These are phyloP conservation scores for Cercospora zeae-maydis DNA, from an alignment of 2,329 filamentous ascomycete species.

Conservation along the genomic window DNA sequence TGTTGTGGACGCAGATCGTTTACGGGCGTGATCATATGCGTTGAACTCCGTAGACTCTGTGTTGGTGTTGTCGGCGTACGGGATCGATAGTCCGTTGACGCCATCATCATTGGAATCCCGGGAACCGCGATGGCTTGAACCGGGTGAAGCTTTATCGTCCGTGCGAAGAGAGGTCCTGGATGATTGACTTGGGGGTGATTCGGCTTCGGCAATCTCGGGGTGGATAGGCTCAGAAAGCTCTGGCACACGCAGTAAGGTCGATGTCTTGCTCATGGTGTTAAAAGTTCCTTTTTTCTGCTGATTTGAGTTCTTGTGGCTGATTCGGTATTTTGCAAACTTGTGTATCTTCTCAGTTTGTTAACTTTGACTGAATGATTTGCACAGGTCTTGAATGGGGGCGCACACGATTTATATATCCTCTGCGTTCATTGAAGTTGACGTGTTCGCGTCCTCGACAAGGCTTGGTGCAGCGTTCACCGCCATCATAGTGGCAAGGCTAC, in stretches of 20 bases:
- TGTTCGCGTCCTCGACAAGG: background rate
- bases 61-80: background rate
- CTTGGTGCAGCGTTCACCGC: constrained; percentile 3
- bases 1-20: background rate
- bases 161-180: background rate
- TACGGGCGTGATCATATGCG: constrained; percentile 1
- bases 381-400: background rate
- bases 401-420: background rate
- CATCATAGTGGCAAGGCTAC: background rate
- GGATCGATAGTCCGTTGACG: background rate
- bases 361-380: too few species aligned
- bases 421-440: background rate
- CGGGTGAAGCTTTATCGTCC: background rate
- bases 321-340: background rate
- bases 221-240: constrained; percentile 2
- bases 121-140: background rate
- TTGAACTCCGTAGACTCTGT: background rate
- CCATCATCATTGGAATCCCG: background rate
- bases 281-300: background rate
- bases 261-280: constrained; percentile 3
- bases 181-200: constrained; percentile 2
- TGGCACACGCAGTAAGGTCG: background rate
- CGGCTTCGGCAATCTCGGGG: background rate
- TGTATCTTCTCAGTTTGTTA: too few species aligned
- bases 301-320: background rate